phyloP scores from a whole-genome alignment of 2,329 filamentous ascomycete species.

The Alternaria sp. region DNA sequence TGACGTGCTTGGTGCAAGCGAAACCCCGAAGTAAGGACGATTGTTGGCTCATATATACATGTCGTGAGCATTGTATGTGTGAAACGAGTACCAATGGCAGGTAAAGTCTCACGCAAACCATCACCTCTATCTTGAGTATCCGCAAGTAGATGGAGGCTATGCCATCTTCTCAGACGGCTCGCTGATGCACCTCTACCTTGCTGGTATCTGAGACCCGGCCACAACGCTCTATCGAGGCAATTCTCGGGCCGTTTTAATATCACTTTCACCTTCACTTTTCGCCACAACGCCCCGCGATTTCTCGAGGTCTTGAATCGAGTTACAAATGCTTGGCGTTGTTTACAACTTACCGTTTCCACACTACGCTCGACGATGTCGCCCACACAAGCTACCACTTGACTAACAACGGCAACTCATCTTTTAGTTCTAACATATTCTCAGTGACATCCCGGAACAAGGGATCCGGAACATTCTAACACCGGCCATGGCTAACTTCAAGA shows the following conservation, averaged over 20 bases:
- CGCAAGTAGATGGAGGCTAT: neutral
- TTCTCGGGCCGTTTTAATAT: neutral
- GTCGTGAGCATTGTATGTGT: neutral
- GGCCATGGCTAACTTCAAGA: constrained; percentile 58
- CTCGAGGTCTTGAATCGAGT: neutral
- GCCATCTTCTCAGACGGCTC: neutral
- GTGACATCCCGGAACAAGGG: neutral
- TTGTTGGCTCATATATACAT: neutral
- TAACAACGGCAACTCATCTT: neutral
- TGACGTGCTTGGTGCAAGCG: neutral
- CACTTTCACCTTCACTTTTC: constrained; percentile 5
- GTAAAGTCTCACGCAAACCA: neutral
- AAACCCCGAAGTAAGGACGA: no score
- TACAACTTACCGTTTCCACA: neutral
- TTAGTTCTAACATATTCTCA: neutral
- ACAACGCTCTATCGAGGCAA: neutral
- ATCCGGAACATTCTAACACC: constrained; percentile 40
- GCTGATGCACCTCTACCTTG: neutral
- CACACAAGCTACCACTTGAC: neutral
- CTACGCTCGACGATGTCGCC: neutral
- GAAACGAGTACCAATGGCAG: neutral
- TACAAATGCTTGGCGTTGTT: constrained; percentile 6
- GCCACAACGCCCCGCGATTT: neutral
- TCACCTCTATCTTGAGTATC: neutral
- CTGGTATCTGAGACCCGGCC: neutral